Evolutionary conservation across 768 basidiomycete species (phyloP).

Genomic region (Tylopilus sp.): DNA sequence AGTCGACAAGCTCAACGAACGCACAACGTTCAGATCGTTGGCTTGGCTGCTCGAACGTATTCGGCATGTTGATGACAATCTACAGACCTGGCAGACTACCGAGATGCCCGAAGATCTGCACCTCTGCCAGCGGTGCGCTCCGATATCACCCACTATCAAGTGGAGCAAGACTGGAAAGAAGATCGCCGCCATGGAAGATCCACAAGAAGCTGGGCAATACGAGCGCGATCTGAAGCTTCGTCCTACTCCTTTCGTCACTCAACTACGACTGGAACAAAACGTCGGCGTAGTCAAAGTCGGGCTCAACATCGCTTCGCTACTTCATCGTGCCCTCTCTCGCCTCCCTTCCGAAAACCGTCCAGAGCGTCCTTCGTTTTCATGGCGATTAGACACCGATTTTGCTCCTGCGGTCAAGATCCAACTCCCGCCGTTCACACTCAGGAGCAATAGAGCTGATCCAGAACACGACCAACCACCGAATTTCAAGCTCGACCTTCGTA

Average conservation of each 20-base stretch:
- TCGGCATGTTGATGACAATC: conserved; percentile 64
- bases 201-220: conserved; percentile 82
- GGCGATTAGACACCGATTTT: conserved; percentile 82
- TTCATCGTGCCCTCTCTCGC: conserved; percentile 82
- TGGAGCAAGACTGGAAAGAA: conserved; percentile 66
- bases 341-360: conserved; percentile 57
- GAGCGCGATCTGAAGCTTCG: conserved; percentile 85
- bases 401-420: conserved; percentile 56
- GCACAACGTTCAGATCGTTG: conserved; percentile 71
- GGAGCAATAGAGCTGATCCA: conserved; percentile 72
- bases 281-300: conserved; percentile 77
- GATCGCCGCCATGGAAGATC: conserved; percentile 74
- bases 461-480: conserved; percentile 74
- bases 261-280: conserved; percentile 63
- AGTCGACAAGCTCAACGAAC: conserved; percentile 84
- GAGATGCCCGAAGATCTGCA: conserved; percentile 41
- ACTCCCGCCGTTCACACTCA: conserved; percentile 63
- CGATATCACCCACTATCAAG: conserved; percentile 65
- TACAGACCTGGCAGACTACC: conserved; percentile 65
- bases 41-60: conserved; percentile 89
- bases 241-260: conserved; percentile 83
- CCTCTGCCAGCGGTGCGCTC: conserved; percentile 80
- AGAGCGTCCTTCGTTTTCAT: conserved; percentile 54
- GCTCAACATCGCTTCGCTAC: conserved; percentile 80
- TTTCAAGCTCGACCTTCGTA: conserved; percentile 69